Base-by-base conservation (phyloP, 73 alveolate genomes). In the Paramecium biaurelia region DNA sequence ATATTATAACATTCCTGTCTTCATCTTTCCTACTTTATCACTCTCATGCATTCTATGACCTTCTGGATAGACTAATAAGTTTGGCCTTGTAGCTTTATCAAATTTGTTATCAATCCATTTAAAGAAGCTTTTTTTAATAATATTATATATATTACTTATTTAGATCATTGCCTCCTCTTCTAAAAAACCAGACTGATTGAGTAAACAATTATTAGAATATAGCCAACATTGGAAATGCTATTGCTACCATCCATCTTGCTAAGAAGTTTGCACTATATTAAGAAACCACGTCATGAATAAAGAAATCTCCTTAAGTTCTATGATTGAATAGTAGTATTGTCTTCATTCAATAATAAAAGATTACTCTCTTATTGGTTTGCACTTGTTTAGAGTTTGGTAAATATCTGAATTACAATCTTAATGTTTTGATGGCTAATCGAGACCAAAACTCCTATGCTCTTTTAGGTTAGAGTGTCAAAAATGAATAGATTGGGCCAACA, bases 191-290 rank as follows among this genome's bases (percentile, higher is more conserved):
- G 4, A 79, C 90, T 43, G 76, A 23, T 43, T 47, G 14, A 2
- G 90, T 79, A 14, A 21, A 79, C 21, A 79, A 41, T 79, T 79
- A 26, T 43, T 47, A 9, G 30, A 79, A 45, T 14, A 79, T n/a
- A 34, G 45, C 45, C 14, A 41, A 4, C 42, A 79, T 30, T 43
- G 90, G 90, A 79, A 79, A 79, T 79, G 56, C 74, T 42, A 79
- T 38, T 10, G 90, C 90, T 47, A 79, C 90, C 90, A 79, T 79
- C 35, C 41, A 79, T 79, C 90, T 38, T 42, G 90, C 90, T 24
- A 79, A 34, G 74, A 41, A 79, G 47, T 79, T 79, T 24, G 76
- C 70, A 21, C 76, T 43, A 45, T 18, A 38, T 38, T 79, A 12
- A 8, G 90, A 30, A 18, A 79, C 72, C 32, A 79, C 70, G 56